Conservation (phyloP, 306 rosid genomes). For the Vicia sativa region DNA sequence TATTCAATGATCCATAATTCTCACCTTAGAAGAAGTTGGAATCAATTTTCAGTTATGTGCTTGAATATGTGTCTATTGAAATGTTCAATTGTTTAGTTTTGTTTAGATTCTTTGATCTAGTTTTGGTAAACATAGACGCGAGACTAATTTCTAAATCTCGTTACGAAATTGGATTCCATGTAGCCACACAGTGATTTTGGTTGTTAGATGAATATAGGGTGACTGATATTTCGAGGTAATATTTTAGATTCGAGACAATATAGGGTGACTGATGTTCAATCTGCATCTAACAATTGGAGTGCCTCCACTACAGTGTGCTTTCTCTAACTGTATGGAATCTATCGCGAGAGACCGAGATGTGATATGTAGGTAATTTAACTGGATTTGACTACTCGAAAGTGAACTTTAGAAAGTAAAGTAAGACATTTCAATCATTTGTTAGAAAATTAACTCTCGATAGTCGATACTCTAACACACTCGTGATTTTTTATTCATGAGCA, state of each 20-base stretch:
- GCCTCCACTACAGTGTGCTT: not conserved
- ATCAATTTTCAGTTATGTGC: not conserved
- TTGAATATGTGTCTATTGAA: constrained; percentile 15
- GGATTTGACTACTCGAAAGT: not conserved
- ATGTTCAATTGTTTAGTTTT: constrained; percentile 10
- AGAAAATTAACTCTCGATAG: not conserved
- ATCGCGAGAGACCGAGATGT: not conserved
- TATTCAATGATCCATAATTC: no score
- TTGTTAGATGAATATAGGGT: not conserved
- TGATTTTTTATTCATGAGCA: not conserved
- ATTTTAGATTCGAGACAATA: not conserved
- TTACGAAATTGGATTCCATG: not conserved
- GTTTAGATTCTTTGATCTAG: not conserved
- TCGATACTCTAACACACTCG: not conserved
- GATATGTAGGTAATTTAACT: not conserved
- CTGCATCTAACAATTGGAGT: not conserved
- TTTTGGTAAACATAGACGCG: not conserved
- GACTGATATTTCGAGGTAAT: not conserved
- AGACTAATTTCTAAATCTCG: not conserved
- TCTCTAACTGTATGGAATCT: not conserved
- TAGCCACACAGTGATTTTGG: constrained; percentile 1
- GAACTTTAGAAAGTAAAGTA: not conserved
- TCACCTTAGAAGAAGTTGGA: no score
- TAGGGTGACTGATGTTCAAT: not conserved
- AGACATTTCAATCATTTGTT: not conserved